Evolutionary conservation across 345 rosid species (phyloP).

Genomic region (Raphanus raphanistrum): DNA sequence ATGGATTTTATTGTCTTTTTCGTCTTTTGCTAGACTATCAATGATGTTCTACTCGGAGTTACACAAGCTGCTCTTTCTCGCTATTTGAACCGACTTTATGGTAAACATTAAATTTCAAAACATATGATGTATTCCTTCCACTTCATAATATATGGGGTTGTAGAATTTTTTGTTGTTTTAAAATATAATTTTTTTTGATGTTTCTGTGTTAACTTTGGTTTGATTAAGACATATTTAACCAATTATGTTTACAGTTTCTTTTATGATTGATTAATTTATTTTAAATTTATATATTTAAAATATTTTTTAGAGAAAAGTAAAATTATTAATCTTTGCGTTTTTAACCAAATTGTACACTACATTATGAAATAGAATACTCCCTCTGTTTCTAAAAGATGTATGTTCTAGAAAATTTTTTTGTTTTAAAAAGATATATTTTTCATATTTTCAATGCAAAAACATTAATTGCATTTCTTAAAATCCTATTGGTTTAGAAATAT

Average conservation of each 20-base stretch:
- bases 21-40: conserved; percentile 51
- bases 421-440: too few species aligned
- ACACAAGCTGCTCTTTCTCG: conserved; percentile 2
- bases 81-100: neutral
- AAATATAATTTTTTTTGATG: neutral
- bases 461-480: too few species aligned
- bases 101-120: neutral
- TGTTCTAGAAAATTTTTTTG: too few species aligned
- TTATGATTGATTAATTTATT: neutral
- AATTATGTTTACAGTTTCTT: neutral
- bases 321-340: too few species aligned
- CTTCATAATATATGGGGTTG: neutral
- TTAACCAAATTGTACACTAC: too few species aligned
- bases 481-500: too few species aligned
- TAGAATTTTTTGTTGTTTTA: neutral
- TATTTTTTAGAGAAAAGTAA: too few species aligned
- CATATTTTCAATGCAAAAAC: too few species aligned
- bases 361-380: too few species aligned
- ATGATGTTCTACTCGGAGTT: conserved; percentile 49
- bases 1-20: conserved; percentile 10
- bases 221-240: neutral
- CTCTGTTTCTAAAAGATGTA: too few species aligned
- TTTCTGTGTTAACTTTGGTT: neutral
- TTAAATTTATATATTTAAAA: neutral
- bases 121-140: neutral